Base-by-base conservation (phyloP, 306 rosid species). In the Pueraria montana region DNA sequence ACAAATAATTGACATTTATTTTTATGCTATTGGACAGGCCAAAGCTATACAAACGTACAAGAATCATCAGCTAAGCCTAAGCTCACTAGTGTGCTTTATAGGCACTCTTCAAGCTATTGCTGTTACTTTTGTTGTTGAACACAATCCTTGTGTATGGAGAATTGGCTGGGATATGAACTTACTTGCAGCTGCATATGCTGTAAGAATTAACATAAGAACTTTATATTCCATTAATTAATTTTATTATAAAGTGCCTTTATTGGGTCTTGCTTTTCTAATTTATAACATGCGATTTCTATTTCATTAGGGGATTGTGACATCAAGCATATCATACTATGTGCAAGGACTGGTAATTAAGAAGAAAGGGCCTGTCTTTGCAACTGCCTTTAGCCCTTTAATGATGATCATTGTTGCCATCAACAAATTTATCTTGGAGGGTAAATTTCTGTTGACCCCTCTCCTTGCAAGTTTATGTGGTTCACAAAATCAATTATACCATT, bases 321-420 rank as follows among this genome's bases (percentile, higher is more conserved):
- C 99, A 83, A 92, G 99, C 77, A 74, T 92, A 71, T 90, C 98
- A 74, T 96, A 96, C 84, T 92, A 90, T 58, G 98, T 96, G 14
- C 99, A 96, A 94, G 98, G 99, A 55, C 58, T 92, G 11, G 98
- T 96, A 84, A 94, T 96, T 76, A 92, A 83, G 90, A 91, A 67
- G 84, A 94, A 84, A 80, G 99, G 99, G 1, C 99, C 99, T 24
- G 99, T 96, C 0, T 96, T 96, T 86, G 95, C 98, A 40, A 96
- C 99, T 68, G 97, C 98, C 61, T 96, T 96, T 83, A 96, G 99
- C 88, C 99, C 99, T 81, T 84, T 96, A 81, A 93, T 94, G 96
- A 91, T 96, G 99, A 93, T 94, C 66, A 79, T 96, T 64, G 99
- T 96, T 0, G 98, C 97, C 46, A 67, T 92, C 91, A 89, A 53